Evolutionary conservation across 1,284 basidiomycete species (phyloP).

Genomic region (Tylopilus sp.): DNA sequence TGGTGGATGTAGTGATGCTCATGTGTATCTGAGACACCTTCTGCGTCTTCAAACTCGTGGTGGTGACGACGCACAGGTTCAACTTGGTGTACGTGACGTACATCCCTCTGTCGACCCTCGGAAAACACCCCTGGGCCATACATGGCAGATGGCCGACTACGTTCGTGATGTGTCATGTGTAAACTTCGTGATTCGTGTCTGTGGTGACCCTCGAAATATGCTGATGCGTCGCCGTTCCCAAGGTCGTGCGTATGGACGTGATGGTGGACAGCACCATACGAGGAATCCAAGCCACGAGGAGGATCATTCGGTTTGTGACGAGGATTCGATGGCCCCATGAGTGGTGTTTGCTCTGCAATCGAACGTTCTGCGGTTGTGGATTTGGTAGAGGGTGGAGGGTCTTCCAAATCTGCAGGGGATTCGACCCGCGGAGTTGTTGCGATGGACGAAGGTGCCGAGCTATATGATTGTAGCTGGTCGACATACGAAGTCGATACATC

Average conservation of each 20-base stretch:
- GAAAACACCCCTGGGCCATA: conserved; percentile 22
- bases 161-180: conserved; percentile 41
- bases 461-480: conserved; percentile 60
- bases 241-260: conserved; percentile 10
- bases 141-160: conserved; percentile 23
- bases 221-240: conserved; percentile 2
- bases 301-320: conserved; percentile 6
- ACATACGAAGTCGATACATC: conserved; percentile 73
- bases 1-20: conserved; percentile 10
- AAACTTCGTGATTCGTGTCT: conserved; percentile 40
- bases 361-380: not conserved
- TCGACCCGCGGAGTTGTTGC: conserved; percentile 13
- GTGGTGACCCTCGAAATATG: conserved; percentile 42
- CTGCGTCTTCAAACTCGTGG: conserved; percentile 6
- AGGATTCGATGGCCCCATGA: conserved; percentile 10
- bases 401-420: conserved; percentile 14
- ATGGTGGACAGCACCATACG: conserved; percentile 22
- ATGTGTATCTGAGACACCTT: not conserved
- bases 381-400: conserved; percentile 8
- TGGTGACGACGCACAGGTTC: conserved; percentile 14
- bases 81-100: conserved; percentile 2
- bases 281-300: conserved; percentile 9
- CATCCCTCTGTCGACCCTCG: not conserved
- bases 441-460: conserved; percentile 52
- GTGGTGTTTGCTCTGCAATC: conserved; percentile 17